These are phyloP conservation scores for Apiotrichum gracile DNA, from an alignment of 1,284 basidiomycete genomes.

Conservation along the genomic window DNA sequence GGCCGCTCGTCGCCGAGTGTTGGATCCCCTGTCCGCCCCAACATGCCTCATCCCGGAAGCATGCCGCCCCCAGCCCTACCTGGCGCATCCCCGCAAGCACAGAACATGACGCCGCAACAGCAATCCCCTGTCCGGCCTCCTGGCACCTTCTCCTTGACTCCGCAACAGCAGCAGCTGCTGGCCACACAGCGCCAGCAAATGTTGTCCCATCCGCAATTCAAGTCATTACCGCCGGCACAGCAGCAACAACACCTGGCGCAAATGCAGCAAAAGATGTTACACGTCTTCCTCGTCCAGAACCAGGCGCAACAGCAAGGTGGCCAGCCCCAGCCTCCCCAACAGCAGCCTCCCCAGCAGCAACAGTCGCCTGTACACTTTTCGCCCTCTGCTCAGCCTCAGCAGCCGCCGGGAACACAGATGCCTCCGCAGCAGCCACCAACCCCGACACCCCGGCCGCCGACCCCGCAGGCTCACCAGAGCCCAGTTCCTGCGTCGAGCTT, in stretches of 20 bases:
- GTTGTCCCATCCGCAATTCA: constrained; percentile 23
- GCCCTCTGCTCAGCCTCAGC: not conserved
- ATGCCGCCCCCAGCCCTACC: constrained; percentile 19
- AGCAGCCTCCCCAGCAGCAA: constrained; percentile 21
- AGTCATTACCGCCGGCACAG: constrained; percentile 27
- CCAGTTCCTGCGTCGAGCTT: constrained; percentile 29
- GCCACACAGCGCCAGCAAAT: constrained; percentile 18
- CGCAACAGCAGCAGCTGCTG: constrained; percentile 35
- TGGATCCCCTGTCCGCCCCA: constrained; percentile 14
- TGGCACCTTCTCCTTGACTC: constrained; percentile 13
- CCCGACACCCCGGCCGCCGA: constrained; percentile 18
- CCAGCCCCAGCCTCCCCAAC: constrained; percentile 20
- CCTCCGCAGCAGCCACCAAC: constrained; percentile 3
- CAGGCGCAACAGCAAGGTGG: constrained; percentile 23
- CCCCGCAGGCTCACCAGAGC: constrained; percentile 20
- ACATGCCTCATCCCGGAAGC: constrained; percentile 12
- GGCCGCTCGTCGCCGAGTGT: constrained; percentile 20
- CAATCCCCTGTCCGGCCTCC: constrained; percentile 2
- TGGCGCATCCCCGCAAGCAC: constrained; percentile 15
- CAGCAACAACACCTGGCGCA: constrained; percentile 31
- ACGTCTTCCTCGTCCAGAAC: constrained; percentile 20
- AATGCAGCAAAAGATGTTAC: constrained; percentile 29
- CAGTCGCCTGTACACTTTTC: constrained; percentile 17
- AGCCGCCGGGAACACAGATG: not conserved
- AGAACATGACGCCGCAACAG: constrained; percentile 10